A percentile compares a stretch with the other conserved stretches of the same genome.
Evolutionary conservation across 768 basidiomycete genomes (phyloP).

Genomic region (Podaxis sp.): DNA sequence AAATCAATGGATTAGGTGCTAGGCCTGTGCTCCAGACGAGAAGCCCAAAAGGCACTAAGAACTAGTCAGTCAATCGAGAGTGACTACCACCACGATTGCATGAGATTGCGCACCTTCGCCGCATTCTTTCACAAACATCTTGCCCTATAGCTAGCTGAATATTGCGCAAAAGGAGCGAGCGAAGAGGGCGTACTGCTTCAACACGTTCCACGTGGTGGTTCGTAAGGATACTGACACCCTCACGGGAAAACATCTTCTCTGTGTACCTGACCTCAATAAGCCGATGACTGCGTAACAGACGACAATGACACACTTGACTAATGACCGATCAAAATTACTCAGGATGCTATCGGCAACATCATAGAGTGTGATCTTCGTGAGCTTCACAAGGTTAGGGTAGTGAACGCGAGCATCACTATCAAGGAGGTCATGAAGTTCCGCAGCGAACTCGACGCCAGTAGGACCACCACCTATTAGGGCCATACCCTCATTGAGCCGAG

Average conservation of each 20-base stretch:
- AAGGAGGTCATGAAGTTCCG: constrained; percentile 76
- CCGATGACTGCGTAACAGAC: not conserved
- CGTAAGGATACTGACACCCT: constrained; percentile 70
- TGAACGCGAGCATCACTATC: constrained; percentile 57
- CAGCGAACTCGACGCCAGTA: constrained; percentile 80
- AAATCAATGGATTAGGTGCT: constrained; percentile 74
- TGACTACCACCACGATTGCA: constrained; percentile 1
- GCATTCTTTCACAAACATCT: constrained; percentile 64
- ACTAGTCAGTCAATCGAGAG: not conserved
- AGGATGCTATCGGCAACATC: constrained; percentile 80
- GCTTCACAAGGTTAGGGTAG: constrained; percentile 58
- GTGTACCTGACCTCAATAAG: constrained; percentile 45
- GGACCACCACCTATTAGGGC: constrained; percentile 58
- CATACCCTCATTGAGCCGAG: not conserved
- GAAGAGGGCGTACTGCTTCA: constrained; percentile 38
- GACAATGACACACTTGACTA: constrained; percentile 44
- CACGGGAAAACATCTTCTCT: constrained; percentile 64
- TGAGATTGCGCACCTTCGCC: constrained; percentile 50
- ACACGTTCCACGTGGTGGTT: constrained; percentile 72
- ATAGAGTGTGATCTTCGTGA: constrained; percentile 73
- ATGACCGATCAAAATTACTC: constrained; percentile 63
- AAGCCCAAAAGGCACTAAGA: constrained; percentile 65
- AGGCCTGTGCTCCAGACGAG: constrained; percentile 89
- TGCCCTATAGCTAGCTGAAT: constrained; percentile 37
- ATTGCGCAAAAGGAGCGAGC: not conserved